These are phyloP conservation scores for Phytophthora palmivora DNA, from an alignment of 352 stramenopile species.

Conservation along the genomic window DNA sequence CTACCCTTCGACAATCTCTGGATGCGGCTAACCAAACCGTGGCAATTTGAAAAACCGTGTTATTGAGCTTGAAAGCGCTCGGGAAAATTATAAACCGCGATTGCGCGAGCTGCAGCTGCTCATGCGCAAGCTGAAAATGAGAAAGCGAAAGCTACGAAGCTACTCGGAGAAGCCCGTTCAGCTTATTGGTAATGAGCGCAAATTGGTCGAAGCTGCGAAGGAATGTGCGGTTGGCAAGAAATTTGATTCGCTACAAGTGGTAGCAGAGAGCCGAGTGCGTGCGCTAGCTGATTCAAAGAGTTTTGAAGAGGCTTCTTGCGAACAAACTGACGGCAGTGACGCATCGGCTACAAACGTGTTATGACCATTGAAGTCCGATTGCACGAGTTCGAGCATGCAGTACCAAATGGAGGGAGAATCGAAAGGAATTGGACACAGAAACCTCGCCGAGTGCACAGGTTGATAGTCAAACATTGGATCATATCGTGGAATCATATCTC, in stretches of 20 bases:
- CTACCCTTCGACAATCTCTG: constrained; percentile 58
- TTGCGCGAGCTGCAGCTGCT: constrained; percentile 38
- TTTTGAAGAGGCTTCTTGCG: constrained; percentile 36
- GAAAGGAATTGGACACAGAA: neutral
- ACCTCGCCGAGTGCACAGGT: neutral
- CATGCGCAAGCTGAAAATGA: constrained; percentile 44
- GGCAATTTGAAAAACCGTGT: constrained; percentile 49
- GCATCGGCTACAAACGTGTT: constrained; percentile 23
- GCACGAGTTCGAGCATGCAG: constrained; percentile 24
- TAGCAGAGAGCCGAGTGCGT: constrained; percentile 37
- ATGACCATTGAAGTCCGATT: constrained; percentile 10
- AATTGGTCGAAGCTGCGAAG: constrained; percentile 33
- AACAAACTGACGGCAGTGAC: constrained; percentile 37
- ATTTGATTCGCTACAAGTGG: constrained; percentile 52
- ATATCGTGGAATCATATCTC: constrained; percentile 34
- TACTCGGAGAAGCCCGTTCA: constrained; percentile 57
- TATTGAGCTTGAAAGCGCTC: constrained; percentile 41
- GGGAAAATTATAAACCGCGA: constrained; percentile 32
- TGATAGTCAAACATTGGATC: constrained; percentile 15
- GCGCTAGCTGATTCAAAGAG: constrained; percentile 45
- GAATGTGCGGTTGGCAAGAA: constrained; percentile 54
- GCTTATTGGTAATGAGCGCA: constrained; percentile 47
- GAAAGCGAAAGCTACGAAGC: constrained; percentile 45
- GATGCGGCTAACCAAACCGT: constrained; percentile 43
- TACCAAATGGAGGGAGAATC: constrained; percentile 28